Conservation (phyloP, 2,329 filamentous ascomycete genomes). For the Pseudogymnoascus sp. region DNA sequence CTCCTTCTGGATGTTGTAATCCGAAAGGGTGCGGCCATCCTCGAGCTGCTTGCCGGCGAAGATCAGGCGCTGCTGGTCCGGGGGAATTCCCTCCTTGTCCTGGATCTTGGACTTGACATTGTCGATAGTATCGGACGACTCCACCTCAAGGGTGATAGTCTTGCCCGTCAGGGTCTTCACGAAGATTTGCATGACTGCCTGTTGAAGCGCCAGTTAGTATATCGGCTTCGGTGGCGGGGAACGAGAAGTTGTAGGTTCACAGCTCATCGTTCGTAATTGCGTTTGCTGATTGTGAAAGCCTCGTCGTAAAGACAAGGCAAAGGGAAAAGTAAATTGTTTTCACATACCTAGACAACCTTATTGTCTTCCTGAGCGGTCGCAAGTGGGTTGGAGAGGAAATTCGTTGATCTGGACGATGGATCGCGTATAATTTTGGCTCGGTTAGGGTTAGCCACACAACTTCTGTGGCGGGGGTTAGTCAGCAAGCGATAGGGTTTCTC, state of each 20-base stretch:
- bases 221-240: not conserved
- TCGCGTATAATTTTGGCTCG: conserved; percentile 8
- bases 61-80: conserved; percentile 98
- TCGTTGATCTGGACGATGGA: not conserved
- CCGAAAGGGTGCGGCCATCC: conserved; percentile 95
- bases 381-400: conserved; percentile 15
- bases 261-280: not conserved
- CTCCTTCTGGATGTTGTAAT: conserved; percentile 99
- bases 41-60: conserved; percentile 99
- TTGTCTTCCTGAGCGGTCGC: conserved; percentile 31
- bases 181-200: conserved; percentile 69
- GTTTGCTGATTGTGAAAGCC: not conserved
- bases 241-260: not conserved
- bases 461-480: conserved; percentile 1
- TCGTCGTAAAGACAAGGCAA: not conserved
- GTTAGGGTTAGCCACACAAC: conserved; percentile 3
- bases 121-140: conserved; percentile 99
- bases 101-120: conserved; percentile 98
- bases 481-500: conserved; percentile 13
- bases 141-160: conserved; percentile 99
- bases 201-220: conserved; percentile 1
- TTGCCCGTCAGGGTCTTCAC: conserved; percentile 91
- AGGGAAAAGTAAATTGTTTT: not conserved
- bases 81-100: conserved; percentile 99
- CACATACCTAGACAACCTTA: conserved; percentile 29